A percentile compares a stretch with the other conserved stretches of the same genome.
phyloP scores from a whole-genome alignment of 371 early-diverging fungal species.

The Phascolomyces articulosus region DNA sequence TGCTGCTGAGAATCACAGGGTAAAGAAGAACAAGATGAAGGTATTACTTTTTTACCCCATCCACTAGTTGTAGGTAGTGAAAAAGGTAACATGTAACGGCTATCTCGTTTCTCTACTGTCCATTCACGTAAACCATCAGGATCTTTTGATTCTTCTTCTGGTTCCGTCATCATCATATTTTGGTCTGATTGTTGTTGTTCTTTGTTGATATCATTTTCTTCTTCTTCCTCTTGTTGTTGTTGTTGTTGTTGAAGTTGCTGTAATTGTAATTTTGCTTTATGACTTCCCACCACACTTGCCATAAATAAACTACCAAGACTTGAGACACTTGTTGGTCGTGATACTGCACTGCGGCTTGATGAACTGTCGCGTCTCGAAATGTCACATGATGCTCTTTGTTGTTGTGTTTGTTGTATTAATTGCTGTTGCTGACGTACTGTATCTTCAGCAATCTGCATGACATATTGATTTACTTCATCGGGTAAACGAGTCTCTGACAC shows the following conservation, averaged over 20 bases:
- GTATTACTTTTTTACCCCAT: conserved; percentile 11
- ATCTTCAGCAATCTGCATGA: conserved; percentile 68
- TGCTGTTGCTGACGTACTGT: conserved; percentile 46
- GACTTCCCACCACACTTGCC: conserved; percentile 7
- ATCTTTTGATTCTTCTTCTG: neutral
- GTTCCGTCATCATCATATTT: conserved; percentile 19
- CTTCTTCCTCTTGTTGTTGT: neutral
- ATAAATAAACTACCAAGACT: conserved; percentile 37
- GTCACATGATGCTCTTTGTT: neutral
- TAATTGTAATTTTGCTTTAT: conserved; percentile 1
- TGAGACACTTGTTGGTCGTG: conserved; percentile 36
- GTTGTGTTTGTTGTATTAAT: conserved; percentile 9
- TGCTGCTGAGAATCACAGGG: neutral
- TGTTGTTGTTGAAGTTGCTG: conserved; percentile 6
- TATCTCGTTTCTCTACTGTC: conserved; percentile 47
- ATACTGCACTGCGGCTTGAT: conserved; percentile 1
- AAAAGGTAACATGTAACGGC: conserved; percentile 55
- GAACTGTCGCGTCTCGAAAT: neutral
- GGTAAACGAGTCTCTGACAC: conserved; percentile 73
- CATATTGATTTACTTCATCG: conserved; percentile 74
- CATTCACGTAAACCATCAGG: conserved; percentile 25
- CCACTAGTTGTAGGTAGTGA: conserved; percentile 46
- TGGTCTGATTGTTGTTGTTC: neutral
- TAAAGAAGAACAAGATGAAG: too few relatives aligned
- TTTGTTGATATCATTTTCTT: conserved; percentile 9